A percentile compares a stretch with the other conserved stretches of the same genome.
These are phyloP conservation scores for Corymbia citriodora DNA, from an alignment of 441 rosid genomes.

Conservation along the genomic window DNA sequence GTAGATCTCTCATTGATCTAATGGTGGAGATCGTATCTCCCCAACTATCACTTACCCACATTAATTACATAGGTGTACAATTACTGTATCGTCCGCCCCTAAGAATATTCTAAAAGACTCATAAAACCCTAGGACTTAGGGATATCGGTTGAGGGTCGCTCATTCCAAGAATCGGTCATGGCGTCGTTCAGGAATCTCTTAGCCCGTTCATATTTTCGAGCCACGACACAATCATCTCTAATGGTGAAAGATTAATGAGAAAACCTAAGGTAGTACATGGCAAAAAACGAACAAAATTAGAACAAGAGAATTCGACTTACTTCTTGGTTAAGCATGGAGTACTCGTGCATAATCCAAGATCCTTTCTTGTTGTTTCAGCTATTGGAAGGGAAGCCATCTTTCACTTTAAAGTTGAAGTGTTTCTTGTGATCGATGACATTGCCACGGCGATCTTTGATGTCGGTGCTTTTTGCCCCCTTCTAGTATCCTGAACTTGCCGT, in stretches of 20 bases:
- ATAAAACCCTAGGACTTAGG: too few relatives aligned
- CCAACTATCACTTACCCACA: too few relatives aligned
- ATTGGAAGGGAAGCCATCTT: background rate
- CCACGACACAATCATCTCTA: background rate
- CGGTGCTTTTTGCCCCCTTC: background rate
- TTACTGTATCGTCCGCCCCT: too few relatives aligned
- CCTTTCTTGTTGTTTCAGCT: accelerated
- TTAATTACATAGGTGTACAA: too few relatives aligned
- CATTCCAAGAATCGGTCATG: too few relatives aligned
- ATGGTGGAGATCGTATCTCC: too few relatives aligned
- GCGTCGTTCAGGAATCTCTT: too few relatives aligned
- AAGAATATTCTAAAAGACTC: too few relatives aligned
- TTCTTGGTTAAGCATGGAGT: background rate
- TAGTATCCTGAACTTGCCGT: background rate
- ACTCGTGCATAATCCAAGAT: background rate
- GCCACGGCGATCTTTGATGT: background rate
- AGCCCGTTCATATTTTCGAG: too few relatives aligned
- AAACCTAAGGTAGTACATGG: background rate
- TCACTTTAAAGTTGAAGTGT: background rate
- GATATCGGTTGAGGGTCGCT: too few relatives aligned
- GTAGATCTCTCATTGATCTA: too few relatives aligned
- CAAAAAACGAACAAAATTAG: background rate
- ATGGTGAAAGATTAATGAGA: background rate
- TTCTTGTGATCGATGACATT: background rate
- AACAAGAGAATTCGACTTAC: background rate